Base-by-base conservation (phyloP, 306 rosid species). In the Gastrolobium villosum region DNA sequence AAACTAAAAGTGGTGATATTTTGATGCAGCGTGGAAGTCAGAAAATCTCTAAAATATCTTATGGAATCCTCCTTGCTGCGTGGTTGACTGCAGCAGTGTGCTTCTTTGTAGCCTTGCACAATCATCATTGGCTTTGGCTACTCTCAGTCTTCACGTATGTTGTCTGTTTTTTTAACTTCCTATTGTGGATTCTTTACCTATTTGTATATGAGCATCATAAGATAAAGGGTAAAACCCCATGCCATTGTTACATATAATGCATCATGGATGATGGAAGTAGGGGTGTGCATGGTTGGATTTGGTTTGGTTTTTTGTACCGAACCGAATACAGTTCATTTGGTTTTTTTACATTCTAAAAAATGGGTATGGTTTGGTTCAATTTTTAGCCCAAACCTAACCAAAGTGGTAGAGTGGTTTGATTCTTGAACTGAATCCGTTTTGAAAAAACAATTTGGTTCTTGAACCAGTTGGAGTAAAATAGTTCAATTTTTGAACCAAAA, bases 71-170 rank as follows among this genome's bases (percentile, higher is more conserved):
- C 56, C n/a, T 75, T 45, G 89, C 65, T 7, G 92, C 89, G 32
- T 95, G 98, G 95, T 32, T 84, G 7, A 57, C 68, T 36, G 99
- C 98, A 7, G 90, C 87, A 70, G 70, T 87, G 52, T 93, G 96
- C 82, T 86, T 90, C 84, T 95, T 91, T 76, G n/a, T 83, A 34
- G 93, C 97, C 52, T 77, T 95, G 75, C 87, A 87, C 31, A 87
- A 36, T 43, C 90, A 95, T 86, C 86, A 85, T 14, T 95, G 98
- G 98, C 97, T 95, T 44, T 95, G 98, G 99, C 91, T 95, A 6
- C 83, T 95, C 67, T 80, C 88, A 35, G 67, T 92, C 61, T 89
- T 95, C 79, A 91, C 83, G 99, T 93, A 84, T 75, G 80, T 50
- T 71, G 9, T 49, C 44, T 35, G 7, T 71, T 46, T 50, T 49